Evolutionary conservation across 768 basidiomycete species (phyloP).

Genomic region (Mycena venus): DNA sequence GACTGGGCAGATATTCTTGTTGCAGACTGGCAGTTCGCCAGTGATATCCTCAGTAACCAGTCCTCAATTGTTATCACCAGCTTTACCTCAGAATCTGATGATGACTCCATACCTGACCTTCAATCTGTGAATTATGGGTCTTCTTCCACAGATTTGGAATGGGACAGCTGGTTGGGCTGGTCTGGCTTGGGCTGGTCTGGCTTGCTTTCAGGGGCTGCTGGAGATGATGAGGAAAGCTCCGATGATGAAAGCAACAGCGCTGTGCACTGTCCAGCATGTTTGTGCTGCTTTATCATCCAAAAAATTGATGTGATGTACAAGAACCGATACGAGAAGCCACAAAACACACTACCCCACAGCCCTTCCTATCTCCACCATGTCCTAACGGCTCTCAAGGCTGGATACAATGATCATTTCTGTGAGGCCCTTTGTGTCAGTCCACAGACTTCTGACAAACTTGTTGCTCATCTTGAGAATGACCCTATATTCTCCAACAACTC

Average conservation of each 20-base stretch:
- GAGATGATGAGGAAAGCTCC: background rate
- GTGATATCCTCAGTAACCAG: background rate
- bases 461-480: constrained; percentile 36
- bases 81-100: background rate
- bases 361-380: background rate
- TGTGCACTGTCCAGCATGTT: background rate
- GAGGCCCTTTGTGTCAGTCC: constrained; percentile 45
- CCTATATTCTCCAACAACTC: constrained; percentile 45
- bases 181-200: background rate
- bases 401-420: constrained; percentile 44
- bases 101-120: background rate
- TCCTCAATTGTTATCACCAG: background rate
- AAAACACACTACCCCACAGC: background rate
- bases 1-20: no score
- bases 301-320: background rate
- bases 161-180: no score
- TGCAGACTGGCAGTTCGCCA: no score
- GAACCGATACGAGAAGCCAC: constrained; percentile 12
- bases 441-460: constrained; percentile 48
- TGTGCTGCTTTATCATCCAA: background rate
- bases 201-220: background rate
- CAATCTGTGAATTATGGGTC: background rate
- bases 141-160: background rate
- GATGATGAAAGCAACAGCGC: background rate
- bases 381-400: constrained; percentile 23